phyloP scores from a whole-genome alignment of 306 rosid genomes.

The Begonia masoniana region DNA sequence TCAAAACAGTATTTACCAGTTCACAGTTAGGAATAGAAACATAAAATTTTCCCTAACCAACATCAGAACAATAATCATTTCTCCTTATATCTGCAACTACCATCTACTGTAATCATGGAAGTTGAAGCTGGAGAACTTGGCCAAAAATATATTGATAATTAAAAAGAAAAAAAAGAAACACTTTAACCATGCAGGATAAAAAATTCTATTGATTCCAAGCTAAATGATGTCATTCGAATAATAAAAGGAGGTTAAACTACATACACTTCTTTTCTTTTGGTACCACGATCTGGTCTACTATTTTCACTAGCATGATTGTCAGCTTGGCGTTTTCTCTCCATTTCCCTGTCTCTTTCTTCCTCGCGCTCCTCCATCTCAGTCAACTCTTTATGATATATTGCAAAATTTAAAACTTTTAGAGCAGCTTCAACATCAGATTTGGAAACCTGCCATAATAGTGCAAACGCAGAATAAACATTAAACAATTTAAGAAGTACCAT shows the following conservation, averaged over 20 bases:
- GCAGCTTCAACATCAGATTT: slow-evolving; percentile 94
- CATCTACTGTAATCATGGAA: no score
- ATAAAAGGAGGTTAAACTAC: slow-evolving; percentile 4
- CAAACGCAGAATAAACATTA: no score
- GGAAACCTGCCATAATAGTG: slow-evolving; percentile 37
- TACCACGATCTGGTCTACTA: slow-evolving; percentile 27
- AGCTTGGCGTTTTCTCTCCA: slow-evolving; percentile 53
- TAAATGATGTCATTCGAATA: slow-evolving; percentile 1
- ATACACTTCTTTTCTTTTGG: slow-evolving; percentile 41
- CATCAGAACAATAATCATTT: no score
- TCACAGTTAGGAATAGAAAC: no score
- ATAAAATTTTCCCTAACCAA: no score
- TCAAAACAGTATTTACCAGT: no score
- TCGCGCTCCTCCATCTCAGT: slow-evolving; percentile 94
- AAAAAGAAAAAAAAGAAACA: not conserved
- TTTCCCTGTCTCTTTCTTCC: slow-evolving; percentile 56
- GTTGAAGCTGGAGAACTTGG: no score
- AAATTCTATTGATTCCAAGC: not conserved
- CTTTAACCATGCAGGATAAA: not conserved
- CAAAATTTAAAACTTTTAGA: slow-evolving; percentile 66
- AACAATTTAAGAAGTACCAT: no score
- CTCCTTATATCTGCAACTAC: no score
- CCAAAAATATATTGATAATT: not conserved
- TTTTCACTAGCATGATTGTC: slow-evolving; percentile 28
- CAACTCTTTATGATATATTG: slow-evolving; percentile 88